Conservation (phyloP, 768 basidiomycete species). For the Candolleomyces efflorescens region DNA sequence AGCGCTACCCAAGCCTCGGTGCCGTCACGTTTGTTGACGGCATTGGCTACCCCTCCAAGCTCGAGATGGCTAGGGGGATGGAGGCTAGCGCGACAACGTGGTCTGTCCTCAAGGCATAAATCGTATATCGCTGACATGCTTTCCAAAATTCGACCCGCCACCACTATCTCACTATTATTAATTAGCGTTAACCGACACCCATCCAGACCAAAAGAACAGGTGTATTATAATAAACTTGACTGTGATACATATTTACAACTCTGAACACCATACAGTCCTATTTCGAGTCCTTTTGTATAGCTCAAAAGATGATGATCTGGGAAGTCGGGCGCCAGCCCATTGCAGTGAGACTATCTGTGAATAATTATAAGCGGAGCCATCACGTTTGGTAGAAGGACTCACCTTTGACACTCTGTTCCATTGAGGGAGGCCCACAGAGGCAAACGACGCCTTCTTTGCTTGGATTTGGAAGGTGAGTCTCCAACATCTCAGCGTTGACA, state of each 20-base stretch:
- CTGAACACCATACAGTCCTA: background rate
- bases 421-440: conserved; percentile 43
- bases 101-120: too few relatives aligned
- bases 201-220: too few relatives aligned
- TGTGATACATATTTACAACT: background rate
- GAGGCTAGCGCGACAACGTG: too few relatives aligned
- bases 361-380: background rate
- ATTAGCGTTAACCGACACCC: too few relatives aligned
- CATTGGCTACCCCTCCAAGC: too few relatives aligned
- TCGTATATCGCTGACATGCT: too few relatives aligned
- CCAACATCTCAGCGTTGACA: conserved; percentile 34
- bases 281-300: background rate
- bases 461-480: conserved; percentile 35
- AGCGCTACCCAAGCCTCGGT: too few relatives aligned
- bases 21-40: too few relatives aligned
- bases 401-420: conserved; percentile 19
- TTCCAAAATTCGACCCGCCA: too few relatives aligned
- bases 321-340: background rate
- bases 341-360: background rate
- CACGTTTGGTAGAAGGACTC: background rate
- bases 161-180: too few relatives aligned
- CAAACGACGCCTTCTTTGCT: conserved; percentile 35
- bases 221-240: background rate
- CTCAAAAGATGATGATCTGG: background rate
- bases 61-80: too few relatives aligned